Evolutionary conservation across 768 basidiomycete species (phyloP).

Genomic region (Psilocybe azurescens): DNA sequence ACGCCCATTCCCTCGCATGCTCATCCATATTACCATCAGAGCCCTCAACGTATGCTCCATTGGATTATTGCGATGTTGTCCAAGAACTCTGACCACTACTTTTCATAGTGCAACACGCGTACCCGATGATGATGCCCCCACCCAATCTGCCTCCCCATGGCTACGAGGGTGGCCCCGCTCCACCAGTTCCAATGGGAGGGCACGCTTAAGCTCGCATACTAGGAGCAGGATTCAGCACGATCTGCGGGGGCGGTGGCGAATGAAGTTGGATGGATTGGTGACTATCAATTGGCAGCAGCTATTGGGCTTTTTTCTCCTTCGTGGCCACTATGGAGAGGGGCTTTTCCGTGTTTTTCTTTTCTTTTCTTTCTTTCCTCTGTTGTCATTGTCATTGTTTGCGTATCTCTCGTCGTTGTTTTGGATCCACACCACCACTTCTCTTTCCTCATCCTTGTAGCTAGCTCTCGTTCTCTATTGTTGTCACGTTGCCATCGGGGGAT

Average conservation of each 20-base stretch:
- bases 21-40: constrained; percentile 89
- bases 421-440: constrained; percentile 19
- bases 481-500: constrained; percentile 36
- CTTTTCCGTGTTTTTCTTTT: constrained; percentile 13
- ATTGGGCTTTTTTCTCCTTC: constrained; percentile 2
- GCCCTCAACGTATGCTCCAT: constrained; percentile 73
- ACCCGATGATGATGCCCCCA: constrained; percentile 92
- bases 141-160: constrained; percentile 64
- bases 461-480: constrained; percentile 26
- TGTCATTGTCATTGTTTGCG: constrained; percentile 14
- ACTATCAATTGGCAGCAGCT: neutral
- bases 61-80: constrained; percentile 9
- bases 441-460: constrained; percentile 24
- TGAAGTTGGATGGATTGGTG: constrained; percentile 3
- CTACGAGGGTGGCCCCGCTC: constrained; percentile 74
- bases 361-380: constrained; percentile 9
- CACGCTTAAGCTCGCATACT: constrained; percentile 48
- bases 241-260: neutral
- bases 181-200: constrained; percentile 79
- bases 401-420: constrained; percentile 19
- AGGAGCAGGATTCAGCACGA: neutral
- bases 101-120: constrained; percentile 80
- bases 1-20: constrained; percentile 88
- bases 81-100: constrained; percentile 36
- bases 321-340: neutral